A percentile compares a stretch with the other conserved stretches of the same genome.
phyloP scores from a whole-genome alignment of 305 asterid species.

The Plantago lanceolata region DNA sequence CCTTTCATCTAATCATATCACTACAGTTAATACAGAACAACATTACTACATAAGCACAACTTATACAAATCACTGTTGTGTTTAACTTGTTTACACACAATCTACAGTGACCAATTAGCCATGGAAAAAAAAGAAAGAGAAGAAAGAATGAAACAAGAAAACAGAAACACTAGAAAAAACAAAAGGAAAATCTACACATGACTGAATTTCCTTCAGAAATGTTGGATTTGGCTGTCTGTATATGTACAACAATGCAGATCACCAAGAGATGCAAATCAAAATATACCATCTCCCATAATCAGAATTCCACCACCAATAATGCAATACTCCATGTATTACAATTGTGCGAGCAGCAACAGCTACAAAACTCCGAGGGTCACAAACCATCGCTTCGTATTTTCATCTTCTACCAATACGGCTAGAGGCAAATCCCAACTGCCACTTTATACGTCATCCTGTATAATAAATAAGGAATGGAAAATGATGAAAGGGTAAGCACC shows the following conservation, averaged over 20 bases:
- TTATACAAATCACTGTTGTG: slow-evolving; percentile 35
- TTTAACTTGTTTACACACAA: slow-evolving; percentile 33
- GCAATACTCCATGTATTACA: slow-evolving; percentile 23
- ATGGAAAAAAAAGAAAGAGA: background rate
- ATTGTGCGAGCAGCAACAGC: slow-evolving; percentile 26
- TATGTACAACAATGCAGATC: slow-evolving; percentile 28
- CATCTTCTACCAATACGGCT: slow-evolving; percentile 39
- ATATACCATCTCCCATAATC: slow-evolving; percentile 26
- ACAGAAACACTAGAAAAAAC: slow-evolving; percentile 3
- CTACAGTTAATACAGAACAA: background rate
- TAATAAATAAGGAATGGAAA: slow-evolving; percentile 5
- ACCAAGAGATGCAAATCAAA: slow-evolving; percentile 20
- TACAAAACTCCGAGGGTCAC: slow-evolving; percentile 35
- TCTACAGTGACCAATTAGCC: slow-evolving; percentile 24
- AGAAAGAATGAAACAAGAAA: slow-evolving; percentile 18
- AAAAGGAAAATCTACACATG: slow-evolving; percentile 6
- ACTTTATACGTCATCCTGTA: slow-evolving; percentile 38
- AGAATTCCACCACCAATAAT: slow-evolving; percentile 18
- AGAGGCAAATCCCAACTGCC: slow-evolving; percentile 37
- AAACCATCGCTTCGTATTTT: slow-evolving; percentile 30
- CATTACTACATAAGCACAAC: background rate
- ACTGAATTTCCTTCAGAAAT: background rate
- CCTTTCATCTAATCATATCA: background rate
- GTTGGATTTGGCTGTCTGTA: slow-evolving; percentile 14
- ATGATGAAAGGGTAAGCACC: background rate